Percentiles rank a stretch among this genome's conserved stretches.
phyloP scores from a whole-genome alignment of 1,139 yeast genomes.

The Hemisphaericaspora xylanilytica region DNA sequence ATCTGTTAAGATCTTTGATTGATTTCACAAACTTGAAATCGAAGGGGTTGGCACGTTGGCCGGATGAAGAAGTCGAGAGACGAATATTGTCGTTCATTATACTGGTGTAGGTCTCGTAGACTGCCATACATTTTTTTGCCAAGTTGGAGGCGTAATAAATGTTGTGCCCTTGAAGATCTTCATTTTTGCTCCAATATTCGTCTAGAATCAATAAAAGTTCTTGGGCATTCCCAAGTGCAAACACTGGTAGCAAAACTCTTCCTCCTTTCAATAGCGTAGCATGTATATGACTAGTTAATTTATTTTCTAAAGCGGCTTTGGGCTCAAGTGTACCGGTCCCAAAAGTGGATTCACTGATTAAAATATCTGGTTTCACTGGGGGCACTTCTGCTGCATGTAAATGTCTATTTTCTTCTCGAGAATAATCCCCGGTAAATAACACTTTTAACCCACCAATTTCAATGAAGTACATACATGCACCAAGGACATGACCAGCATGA shows the following conservation, averaged over 20 bases:
- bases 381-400: conserved; percentile 95
- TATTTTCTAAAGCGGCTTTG: conserved; percentile 74
- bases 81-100: conserved; percentile 95
- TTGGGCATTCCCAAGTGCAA: conserved; percentile 96
- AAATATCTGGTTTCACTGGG: conserved; percentile 79
- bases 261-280: conserved; percentile 88
- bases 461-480: conserved; percentile 96
- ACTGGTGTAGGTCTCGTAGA: conserved; percentile 91
- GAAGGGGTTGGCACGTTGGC: conserved; percentile 66
- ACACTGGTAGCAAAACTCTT: conserved; percentile 86
- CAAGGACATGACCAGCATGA: conserved; percentile 98
- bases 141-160: conserved; percentile 89
- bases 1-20: conserved; percentile 73
- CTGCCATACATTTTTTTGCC: conserved; percentile 96
- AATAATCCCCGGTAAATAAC: conserved; percentile 93
- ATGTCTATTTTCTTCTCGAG: conserved; percentile 94
- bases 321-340: conserved; percentile 98
- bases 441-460: conserved; percentile 92
- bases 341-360: conserved; percentile 93
- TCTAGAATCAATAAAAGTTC: conserved; percentile 85
- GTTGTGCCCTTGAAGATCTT: conserved; percentile 77
- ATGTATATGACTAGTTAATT: conserved; percentile 79
- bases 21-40: conserved; percentile 84
- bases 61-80: conserved; percentile 56
- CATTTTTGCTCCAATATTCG: conserved; percentile 88